phyloP scores from a whole-genome alignment of 208 protist species.

The Strigomonas galati region DNA sequence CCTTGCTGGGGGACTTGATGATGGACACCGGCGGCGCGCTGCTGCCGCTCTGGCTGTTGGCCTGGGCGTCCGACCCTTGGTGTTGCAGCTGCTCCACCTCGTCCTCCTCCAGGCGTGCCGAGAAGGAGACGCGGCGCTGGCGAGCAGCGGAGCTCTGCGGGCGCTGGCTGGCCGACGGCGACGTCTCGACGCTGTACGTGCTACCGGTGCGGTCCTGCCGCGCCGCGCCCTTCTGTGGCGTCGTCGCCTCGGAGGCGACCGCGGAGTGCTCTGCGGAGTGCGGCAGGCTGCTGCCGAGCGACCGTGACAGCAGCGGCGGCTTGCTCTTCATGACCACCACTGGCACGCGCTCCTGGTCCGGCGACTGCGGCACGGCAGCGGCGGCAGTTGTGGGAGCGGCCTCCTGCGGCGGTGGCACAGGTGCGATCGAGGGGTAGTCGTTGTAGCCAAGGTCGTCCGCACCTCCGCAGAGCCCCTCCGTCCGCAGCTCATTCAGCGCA shows the following conservation, averaged over 20 bases:
- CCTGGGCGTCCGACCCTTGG: neutral
- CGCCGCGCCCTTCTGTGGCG: neutral
- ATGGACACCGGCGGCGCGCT: neutral
- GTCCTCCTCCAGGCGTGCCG: neutral
- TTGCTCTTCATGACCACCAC: too few species aligned
- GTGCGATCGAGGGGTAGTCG: slow-evolving; percentile 31
- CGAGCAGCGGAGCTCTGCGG: neutral
- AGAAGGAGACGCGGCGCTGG: slow-evolving; percentile 5
- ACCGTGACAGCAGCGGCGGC: too few species aligned
- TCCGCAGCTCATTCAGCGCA: slow-evolving; percentile 23
- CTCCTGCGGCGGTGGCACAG: too few species aligned
- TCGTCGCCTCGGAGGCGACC: neutral
- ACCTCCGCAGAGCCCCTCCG: slow-evolving; percentile 28
- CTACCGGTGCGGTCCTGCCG: neutral
- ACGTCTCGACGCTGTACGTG: neutral
- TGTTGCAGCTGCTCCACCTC: too few species aligned
- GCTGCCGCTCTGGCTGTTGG: neutral
- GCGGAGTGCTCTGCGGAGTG: neutral
- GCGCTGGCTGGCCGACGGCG: neutral
- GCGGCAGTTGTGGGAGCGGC: too few species aligned
- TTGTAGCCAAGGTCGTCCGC: slow-evolving; percentile 35
- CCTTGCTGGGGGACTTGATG: neutral
- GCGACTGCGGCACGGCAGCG: too few species aligned
- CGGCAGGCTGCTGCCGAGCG: too few species aligned
- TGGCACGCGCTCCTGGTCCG: too few species aligned